Conservation (phyloP, 768 basidiomycete genomes). For the Tephrocybe sp. region DNA sequence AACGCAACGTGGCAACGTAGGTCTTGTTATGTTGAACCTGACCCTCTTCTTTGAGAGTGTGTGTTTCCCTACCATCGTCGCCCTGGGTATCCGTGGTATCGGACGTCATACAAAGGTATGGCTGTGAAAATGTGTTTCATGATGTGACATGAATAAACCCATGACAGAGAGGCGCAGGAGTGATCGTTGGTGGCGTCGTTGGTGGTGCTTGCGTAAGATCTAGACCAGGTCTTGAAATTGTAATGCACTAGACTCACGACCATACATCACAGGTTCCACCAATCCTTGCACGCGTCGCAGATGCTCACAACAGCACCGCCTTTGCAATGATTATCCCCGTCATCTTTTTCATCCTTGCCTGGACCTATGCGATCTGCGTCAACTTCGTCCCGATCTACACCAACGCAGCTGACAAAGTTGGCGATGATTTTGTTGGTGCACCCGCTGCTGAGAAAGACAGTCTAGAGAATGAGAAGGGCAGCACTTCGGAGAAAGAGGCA, state of each 20-base stretch:
- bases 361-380: conserved; percentile 24
- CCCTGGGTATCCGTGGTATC: conserved; percentile 29
- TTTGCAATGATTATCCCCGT: conserved; percentile 31
- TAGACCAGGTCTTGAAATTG: background rate
- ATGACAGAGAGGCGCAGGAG: conserved; percentile 26
- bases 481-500: conserved; percentile 5
- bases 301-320: conserved; percentile 27
- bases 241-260: background rate
- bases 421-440: conserved; percentile 9
- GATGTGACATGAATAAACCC: no score
- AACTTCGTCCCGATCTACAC: conserved; percentile 29
- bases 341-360: conserved; percentile 27
- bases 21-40: conserved; percentile 28
- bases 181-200: conserved; percentile 30
- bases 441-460: conserved; percentile 4
- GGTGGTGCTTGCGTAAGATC: conserved; percentile 28
- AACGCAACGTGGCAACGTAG: conserved; percentile 26
- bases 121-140: background rate
- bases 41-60: conserved; percentile 34
- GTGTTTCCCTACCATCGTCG: conserved; percentile 34
- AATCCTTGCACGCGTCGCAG: conserved; percentile 28
- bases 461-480: conserved; percentile 12
- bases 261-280: conserved; percentile 23
- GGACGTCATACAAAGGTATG: conserved; percentile 28
- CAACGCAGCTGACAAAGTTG: conserved; percentile 23